These are phyloP conservation scores for Zasmidium angulare DNA, from an alignment of 2,329 filamentous ascomycete species.

Conservation along the genomic window DNA sequence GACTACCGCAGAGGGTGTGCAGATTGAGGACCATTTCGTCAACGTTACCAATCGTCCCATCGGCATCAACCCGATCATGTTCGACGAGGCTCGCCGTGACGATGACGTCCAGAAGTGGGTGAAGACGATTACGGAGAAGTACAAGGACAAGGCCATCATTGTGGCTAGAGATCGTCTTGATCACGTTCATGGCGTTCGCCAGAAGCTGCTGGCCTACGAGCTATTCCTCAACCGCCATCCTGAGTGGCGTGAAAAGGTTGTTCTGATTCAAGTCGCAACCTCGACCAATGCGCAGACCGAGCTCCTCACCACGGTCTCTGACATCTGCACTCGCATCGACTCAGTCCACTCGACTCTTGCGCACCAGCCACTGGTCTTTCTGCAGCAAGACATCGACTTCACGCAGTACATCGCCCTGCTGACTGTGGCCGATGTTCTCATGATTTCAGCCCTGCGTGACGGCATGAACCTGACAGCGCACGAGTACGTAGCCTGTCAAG, in stretches of 20 bases:
- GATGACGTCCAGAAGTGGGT: constrained; percentile 77
- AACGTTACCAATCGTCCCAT: constrained; percentile 84
- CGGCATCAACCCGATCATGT: constrained; percentile 80
- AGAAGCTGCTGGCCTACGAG: constrained; percentile 90
- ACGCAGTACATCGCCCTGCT: constrained; percentile 89
- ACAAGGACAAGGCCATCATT: constrained; percentile 84
- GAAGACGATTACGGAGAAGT: constrained; percentile 75
- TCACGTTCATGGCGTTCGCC: constrained; percentile 84
- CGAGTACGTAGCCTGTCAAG: constrained; percentile 90
- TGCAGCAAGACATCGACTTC: constrained; percentile 93
- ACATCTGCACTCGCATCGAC: constrained; percentile 94
- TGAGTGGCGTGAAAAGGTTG: constrained; percentile 81
- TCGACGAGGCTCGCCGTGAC: constrained; percentile 58
- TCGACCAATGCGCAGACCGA: constrained; percentile 87
- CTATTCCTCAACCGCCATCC: constrained; percentile 93
- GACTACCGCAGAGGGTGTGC: constrained; percentile 81
- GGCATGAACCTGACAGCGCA: constrained; percentile 97
- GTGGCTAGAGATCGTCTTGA: constrained; percentile 94
- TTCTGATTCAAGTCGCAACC: constrained; percentile 90
- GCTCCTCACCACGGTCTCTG: constrained; percentile 81
- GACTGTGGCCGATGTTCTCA: constrained; percentile 83
- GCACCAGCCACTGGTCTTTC: constrained; percentile 88
- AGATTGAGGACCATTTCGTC: constrained; percentile 89
- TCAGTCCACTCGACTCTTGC: constrained; percentile 86
- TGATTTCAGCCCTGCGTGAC: constrained; percentile 93